These are phyloP conservation scores for Aurantiochytrium sp. DNA, from an alignment of 108 stramenopile species.

Conservation along the genomic window DNA sequence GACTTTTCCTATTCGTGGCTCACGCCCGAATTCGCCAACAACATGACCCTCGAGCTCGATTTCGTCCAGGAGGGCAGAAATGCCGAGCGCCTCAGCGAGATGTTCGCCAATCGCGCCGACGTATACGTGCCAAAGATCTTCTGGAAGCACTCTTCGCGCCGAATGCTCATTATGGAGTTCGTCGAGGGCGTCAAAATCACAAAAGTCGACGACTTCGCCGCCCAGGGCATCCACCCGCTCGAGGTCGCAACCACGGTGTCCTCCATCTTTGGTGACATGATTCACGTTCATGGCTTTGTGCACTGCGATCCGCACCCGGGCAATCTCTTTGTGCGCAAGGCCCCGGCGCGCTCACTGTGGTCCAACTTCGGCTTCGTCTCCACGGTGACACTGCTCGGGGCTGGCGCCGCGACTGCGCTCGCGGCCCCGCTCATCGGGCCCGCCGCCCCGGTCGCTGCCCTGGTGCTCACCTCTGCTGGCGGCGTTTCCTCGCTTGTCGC, in stretches of 20 bases:
- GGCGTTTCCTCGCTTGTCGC: not conserved
- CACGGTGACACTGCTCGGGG: not conserved
- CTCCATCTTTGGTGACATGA: constrained; percentile 33
- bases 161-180: constrained; percentile 50
- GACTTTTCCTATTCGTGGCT: constrained; percentile 48
- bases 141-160: constrained; percentile 43
- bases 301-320: constrained; percentile 56
- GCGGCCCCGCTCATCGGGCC: not conserved
- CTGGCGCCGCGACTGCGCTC: not conserved
- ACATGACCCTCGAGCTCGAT: constrained; percentile 47
- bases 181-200: constrained; percentile 45
- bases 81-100: not conserved
- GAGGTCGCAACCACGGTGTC: constrained; percentile 42
- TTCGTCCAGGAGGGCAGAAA: constrained; percentile 50
- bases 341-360: not conserved
- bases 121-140: constrained; percentile 39
- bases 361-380: not conserved
- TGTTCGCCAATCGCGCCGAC: constrained; percentile 34
- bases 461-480: not conserved
- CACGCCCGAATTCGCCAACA: constrained; percentile 45
- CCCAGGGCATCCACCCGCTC: constrained; percentile 37
- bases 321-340: constrained; percentile 42
- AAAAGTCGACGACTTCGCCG: constrained; percentile 17
- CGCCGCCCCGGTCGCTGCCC: not conserved
- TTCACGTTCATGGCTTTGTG: constrained; percentile 19